Evolutionary conservation across 495 filamentous ascomycete genomes (phyloP), one percentile per base, ranked within the genome.

Genomic region (Trypethelium eluteriae): DNA sequence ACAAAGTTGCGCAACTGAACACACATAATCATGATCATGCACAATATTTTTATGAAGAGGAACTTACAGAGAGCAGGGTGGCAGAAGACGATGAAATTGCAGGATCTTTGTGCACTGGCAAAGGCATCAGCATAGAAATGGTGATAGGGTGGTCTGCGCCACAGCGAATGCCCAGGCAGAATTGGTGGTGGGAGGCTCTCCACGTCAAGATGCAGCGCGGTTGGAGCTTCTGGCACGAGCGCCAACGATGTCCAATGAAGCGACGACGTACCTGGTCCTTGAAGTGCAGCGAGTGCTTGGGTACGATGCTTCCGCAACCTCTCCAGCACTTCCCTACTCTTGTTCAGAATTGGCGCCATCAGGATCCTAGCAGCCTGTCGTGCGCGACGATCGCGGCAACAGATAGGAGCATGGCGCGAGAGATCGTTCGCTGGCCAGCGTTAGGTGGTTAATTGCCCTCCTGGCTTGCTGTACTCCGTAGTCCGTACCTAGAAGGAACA

Each of bases 41-140:
- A 14, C 25, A 25, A 25, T 1, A 25, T 25, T 25, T 25, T 38
- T 62, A 36, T 41, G 59, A 18, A 38, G 32, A 36, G 32, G 3
- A 16, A 67, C 65, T 25, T 49, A 67, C 65, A 11, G 65, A 67
- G 11, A 67, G n/a, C 5, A 38, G n/a, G 25, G 57, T 57, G 12
- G 65, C 65, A 11, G 35, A 46, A 12, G 56, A 10, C 2, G 32
- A 7, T 4, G 65, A 47, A 38, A 67, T 63, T 9, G 50, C 57
- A 32, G 65, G 56, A 14, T 39, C 38, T 46, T 46, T 41, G 38
- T 67, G 14, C 7, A 59, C 46, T 63, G 49, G 49, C 49, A n/a
- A 25, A 53, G 9, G 18, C 49, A 53, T 53, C 49, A 53, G 49
- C n/a, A 53, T 16, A 53, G 5, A 53, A 14, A 14, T 53, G 49